Evolutionary conservation across 2,329 filamentous ascomycete species (phyloP).

Genomic region (Xylaria sp.): DNA sequence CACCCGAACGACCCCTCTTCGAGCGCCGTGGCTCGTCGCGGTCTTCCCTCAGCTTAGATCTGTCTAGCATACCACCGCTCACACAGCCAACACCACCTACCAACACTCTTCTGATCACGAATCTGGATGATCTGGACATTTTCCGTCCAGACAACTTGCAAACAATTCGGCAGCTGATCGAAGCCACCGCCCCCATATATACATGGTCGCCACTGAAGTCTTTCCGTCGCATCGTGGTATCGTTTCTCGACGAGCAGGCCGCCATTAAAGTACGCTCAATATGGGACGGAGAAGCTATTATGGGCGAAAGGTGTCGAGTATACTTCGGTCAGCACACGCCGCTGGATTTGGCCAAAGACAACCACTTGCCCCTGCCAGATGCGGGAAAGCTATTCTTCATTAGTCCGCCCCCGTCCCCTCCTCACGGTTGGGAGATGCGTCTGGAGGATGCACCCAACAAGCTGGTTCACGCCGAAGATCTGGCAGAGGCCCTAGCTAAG

Average conservation of each 20-base stretch:
- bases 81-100: conserved; percentile 78
- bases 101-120: conserved; percentile 88
- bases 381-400: conserved; percentile 80
- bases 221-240: conserved; percentile 83
- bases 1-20: conserved; percentile 49
- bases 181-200: conserved; percentile 76
- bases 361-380: conserved; percentile 73
- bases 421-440: conserved; percentile 75
- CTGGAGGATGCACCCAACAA: conserved; percentile 77
- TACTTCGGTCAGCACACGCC: conserved; percentile 74
- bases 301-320: conserved; percentile 75
- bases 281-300: conserved; percentile 78
- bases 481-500: conserved; percentile 73
- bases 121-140: conserved; percentile 77
- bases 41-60: conserved; percentile 74
- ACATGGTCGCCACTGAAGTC: conserved; percentile 84
- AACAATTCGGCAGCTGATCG: conserved; percentile 77
- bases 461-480: conserved; percentile 74
- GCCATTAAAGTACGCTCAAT: conserved; percentile 77
- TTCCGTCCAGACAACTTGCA: conserved; percentile 80
- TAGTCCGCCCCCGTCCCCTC: conserved; percentile 74
- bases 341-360: conserved; percentile 61
- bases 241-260: conserved; percentile 76
- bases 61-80: conserved; percentile 76
- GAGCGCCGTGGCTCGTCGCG: conserved; percentile 57